Percentiles rank a stretch among this genome's conserved stretches.
phyloP scores from a whole-genome alignment of 1,284 basidiomycete genomes.

The Apiotrichum montevideense region DNA sequence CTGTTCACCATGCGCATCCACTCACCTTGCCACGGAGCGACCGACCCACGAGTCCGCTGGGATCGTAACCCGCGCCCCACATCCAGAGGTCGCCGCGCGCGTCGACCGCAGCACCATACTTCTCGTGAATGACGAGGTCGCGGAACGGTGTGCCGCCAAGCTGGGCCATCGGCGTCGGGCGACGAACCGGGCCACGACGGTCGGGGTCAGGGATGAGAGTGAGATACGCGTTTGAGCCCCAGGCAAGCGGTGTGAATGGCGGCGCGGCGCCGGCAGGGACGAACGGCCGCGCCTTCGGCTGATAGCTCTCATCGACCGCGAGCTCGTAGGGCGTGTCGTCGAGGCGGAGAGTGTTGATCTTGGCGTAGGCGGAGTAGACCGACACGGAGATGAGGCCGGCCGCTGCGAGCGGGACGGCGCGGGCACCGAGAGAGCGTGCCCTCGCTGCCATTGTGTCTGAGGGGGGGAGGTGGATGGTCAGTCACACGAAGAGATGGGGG shows the following conservation, averaged over 20 bases:
- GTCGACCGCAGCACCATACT: slow-evolving; percentile 76
- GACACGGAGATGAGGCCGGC: neutral
- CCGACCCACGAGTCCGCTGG: slow-evolving; percentile 46
- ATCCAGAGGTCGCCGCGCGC: slow-evolving; percentile 80
- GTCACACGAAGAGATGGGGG: neutral
- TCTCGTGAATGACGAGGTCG: slow-evolving; percentile 66
- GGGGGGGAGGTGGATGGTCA: neutral
- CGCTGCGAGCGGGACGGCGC: slow-evolving; percentile 6
- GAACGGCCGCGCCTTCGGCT: neutral
- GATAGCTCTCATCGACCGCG: neutral
- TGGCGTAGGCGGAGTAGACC: slow-evolving; percentile 3
- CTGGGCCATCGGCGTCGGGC: slow-evolving; percentile 30
- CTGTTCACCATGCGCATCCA: neutral
- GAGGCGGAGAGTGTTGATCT: slow-evolving; percentile 3
- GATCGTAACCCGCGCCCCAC: slow-evolving; percentile 64
- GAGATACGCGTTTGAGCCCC: slow-evolving; percentile 39
- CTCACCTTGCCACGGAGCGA: slow-evolving; percentile 64
- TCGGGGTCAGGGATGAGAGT: slow-evolving; percentile 28
- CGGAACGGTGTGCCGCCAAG: slow-evolving; percentile 55
- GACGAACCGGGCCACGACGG: slow-evolving; percentile 25
- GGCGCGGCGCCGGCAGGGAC: slow-evolving; percentile 5
- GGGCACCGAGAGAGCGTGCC: slow-evolving; percentile 6
- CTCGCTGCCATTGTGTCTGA: neutral
- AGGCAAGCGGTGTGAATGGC: slow-evolving; percentile 34
- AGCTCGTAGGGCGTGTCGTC: slow-evolving; percentile 10